phyloP scores from a whole-genome alignment of 2,329 filamentous ascomycete genomes.

The Diplodia scrobiculata region DNA sequence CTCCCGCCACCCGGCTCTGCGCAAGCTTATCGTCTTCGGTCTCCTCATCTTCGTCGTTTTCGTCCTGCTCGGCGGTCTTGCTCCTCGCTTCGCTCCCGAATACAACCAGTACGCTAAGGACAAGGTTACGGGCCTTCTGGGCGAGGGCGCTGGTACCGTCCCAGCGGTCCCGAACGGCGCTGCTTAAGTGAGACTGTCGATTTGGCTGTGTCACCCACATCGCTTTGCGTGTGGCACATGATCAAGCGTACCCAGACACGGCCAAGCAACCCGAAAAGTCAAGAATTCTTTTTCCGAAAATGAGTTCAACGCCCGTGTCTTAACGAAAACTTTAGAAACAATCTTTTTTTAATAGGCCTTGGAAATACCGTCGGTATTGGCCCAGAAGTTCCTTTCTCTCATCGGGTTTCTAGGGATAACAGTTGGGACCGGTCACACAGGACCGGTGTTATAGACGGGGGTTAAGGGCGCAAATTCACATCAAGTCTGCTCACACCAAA shows the following conservation, averaged over 20 bases:
- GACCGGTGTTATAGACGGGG: slow-evolving; percentile 24
- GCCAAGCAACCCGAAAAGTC: slow-evolving; percentile 4
- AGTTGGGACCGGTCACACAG: slow-evolving; percentile 18
- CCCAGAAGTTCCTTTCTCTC: slow-evolving; percentile 19
- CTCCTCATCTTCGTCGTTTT: slow-evolving; percentile 66
- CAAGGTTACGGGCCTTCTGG: slow-evolving; percentile 43
- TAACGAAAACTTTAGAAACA: slow-evolving; percentile 23
- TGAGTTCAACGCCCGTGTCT: slow-evolving; percentile 23
- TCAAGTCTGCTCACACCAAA: slow-evolving; percentile 22
- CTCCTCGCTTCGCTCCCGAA: slow-evolving; percentile 44
- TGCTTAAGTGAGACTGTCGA: slow-evolving; percentile 19
- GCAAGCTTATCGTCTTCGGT: slow-evolving; percentile 74
- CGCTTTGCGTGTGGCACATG: neutral
- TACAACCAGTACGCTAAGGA: slow-evolving; percentile 41
- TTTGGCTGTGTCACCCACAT: neutral
- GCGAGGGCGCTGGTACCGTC: slow-evolving; percentile 34
- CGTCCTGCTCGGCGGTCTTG: slow-evolving; percentile 63
- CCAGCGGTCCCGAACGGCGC: slow-evolving; percentile 23
- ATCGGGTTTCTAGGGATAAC: slow-evolving; percentile 23
- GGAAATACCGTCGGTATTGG: slow-evolving; percentile 21
- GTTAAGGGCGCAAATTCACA: slow-evolving; percentile 24
- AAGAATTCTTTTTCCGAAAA: neutral
- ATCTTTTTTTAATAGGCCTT: slow-evolving; percentile 22
- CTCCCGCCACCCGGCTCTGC: slow-evolving; percentile 70
- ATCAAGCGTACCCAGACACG: slow-evolving; percentile 1